Evolutionary conservation across 2,329 filamentous ascomycete genomes (phyloP).

Genomic region (Penicillium sp.): DNA sequence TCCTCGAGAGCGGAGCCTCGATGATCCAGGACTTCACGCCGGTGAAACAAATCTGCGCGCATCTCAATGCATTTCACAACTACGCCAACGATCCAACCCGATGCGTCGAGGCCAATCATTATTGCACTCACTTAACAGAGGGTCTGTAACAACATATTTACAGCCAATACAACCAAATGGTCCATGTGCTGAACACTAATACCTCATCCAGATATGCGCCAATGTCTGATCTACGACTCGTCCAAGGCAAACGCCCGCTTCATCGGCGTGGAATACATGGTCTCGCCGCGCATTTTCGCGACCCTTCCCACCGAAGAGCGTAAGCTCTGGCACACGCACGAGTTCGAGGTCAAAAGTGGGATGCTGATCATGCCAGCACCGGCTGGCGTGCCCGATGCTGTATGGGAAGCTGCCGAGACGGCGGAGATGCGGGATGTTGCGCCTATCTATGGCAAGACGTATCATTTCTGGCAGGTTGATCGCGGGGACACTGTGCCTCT

Average conservation of each 20-base stretch:
- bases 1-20: conserved; percentile 33
- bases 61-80: conserved; percentile 78
- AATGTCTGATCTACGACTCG: conserved; percentile 77
- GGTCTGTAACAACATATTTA: conserved; percentile 24
- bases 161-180: neutral
- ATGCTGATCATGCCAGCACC: conserved; percentile 38
- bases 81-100: conserved; percentile 65
- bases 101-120: conserved; percentile 71
- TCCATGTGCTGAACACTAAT: neutral
- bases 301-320: conserved; percentile 60
- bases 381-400: conserved; percentile 41
- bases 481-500: conserved; percentile 57
- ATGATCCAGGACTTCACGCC: conserved; percentile 52
- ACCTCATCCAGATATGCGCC: conserved; percentile 54
- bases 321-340: conserved; percentile 68
- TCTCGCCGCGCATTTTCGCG: conserved; percentile 60
- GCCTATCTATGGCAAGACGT: conserved; percentile 70
- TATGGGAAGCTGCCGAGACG: conserved; percentile 69
- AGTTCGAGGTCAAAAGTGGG: conserved; percentile 41
- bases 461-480: conserved; percentile 80
- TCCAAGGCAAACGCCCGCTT: conserved; percentile 58
- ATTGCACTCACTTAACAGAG: conserved; percentile 67
- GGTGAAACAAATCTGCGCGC: conserved; percentile 66
- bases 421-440: conserved; percentile 71
- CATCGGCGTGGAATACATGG: conserved; percentile 83